Evolutionary conservation across 306 rosid species (phyloP).

Genomic region (Glycyrrhiza uralensis): DNA sequence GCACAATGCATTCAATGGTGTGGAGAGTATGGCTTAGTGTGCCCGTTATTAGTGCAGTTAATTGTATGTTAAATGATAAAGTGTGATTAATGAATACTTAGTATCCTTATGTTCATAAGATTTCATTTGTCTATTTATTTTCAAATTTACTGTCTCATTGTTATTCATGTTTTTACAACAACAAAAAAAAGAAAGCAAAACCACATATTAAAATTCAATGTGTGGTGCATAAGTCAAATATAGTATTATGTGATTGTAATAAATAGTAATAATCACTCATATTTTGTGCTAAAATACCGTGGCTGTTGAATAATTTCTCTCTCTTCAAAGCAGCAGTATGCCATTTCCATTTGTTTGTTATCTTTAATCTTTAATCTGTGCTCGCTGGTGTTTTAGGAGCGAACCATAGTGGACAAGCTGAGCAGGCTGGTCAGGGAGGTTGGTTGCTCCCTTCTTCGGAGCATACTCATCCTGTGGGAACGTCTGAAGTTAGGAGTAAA

Average conservation of each 20-base stretch:
- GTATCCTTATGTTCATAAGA: neutral
- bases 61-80: neutral
- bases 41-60: neutral
- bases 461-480: conserved; percentile 14
- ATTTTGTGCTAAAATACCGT: neutral
- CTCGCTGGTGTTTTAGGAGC: conserved; percentile 38
- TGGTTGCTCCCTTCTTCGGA: conserved; percentile 65
- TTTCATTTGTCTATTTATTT: neutral
- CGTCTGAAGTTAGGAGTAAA: conserved; percentile 19
- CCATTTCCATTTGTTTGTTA: neutral
- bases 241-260: neutral
- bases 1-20: neutral
- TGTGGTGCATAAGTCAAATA: neutral
- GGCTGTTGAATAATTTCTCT: neutral
- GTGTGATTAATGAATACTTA: neutral
- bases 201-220: neutral
- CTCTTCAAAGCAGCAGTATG: neutral
- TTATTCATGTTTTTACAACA: neutral
- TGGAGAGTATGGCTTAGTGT: neutral
- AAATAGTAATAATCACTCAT: neutral
- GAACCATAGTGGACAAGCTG: conserved; percentile 32
- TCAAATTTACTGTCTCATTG: neutral
- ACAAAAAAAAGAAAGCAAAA: neutral
- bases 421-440: conserved; percentile 38
- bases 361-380: neutral